These are phyloP conservation scores for Mortierella hygrophila DNA, from an alignment of 192 early-diverging fungal species.

Conservation along the genomic window DNA sequence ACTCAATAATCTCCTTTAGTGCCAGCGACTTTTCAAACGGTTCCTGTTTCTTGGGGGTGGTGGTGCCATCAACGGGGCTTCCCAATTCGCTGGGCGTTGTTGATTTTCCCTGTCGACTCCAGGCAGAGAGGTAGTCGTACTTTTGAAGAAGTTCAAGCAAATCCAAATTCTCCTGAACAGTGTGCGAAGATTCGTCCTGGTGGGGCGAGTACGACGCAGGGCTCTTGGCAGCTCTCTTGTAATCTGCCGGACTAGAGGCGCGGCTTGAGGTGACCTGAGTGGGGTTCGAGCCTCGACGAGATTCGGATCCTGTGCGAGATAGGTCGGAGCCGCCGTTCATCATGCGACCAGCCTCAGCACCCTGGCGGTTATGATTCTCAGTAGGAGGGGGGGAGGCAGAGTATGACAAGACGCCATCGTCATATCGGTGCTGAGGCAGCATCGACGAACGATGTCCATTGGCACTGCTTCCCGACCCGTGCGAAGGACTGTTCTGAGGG, in stretches of 20 bases:
- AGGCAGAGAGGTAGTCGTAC: conserved; percentile 47
- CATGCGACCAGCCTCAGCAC: conserved; percentile 16
- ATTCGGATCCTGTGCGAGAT: conserved; percentile 33
- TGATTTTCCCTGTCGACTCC: conserved; percentile 48
- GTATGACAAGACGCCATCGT: background rate
- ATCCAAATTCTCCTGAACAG: conserved; percentile 49
- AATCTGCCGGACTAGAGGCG: conserved; percentile 38
- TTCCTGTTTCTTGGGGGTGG: conserved; percentile 35
- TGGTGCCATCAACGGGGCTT: conserved; percentile 44
- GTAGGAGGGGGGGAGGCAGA: conserved; percentile 16
- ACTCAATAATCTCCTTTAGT: conserved; percentile 46
- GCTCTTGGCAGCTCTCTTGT: conserved; percentile 28
- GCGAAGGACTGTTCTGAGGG: conserved; percentile 37
- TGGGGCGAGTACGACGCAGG: conserved; percentile 30
- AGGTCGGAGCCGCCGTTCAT: conserved; percentile 7
- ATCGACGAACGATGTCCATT: conserved; percentile 6
- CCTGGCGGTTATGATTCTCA: conserved; percentile 25
- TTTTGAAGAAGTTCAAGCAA: conserved; percentile 44
- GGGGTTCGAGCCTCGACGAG: conserved; percentile 38
- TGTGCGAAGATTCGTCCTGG: conserved; percentile 24
- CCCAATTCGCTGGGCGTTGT: conserved; percentile 32
- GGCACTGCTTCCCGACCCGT: background rate
- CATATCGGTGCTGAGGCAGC: conserved; percentile 22
- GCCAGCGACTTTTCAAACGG: conserved; percentile 47
- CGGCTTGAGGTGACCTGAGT: conserved; percentile 18